Evolutionary conservation across 2,329 filamentous ascomycete genomes (phyloP), one percentile per base, ranked within the genome.

Genomic region (Macroventuria anomochaeta): DNA sequence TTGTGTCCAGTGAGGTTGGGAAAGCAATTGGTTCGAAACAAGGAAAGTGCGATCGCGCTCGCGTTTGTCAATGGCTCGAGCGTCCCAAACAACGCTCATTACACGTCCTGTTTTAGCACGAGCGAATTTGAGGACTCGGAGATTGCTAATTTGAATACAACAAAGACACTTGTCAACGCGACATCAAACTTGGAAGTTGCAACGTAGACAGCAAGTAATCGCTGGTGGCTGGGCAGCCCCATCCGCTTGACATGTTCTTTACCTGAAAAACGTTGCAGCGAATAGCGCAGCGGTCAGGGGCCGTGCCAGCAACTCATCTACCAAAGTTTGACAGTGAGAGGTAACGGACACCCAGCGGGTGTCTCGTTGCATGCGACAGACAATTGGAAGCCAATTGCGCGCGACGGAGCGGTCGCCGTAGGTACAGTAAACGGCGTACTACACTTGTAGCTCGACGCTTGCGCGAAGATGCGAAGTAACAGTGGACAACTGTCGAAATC

Each of bases 271-370:
- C 33, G 39, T 48, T 31, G 51, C 51, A 44, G 32, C 11, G 26
- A 20, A 37, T 33, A 47, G 43, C 26, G 37, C 15, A 37, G 50
- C 43, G 20, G 50, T 15, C 37, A 53, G 11, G 39, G 40, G 39
- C 39, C 51, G 51, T 49, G 51, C 51, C 44, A 40, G 36, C 17
- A 25, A 5, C 34, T 54, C 39, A 49, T 54, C 44, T 44, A 40
- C 40, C 51, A 46, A 26, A 36, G 34, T 46, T 46, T 54, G 44
- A 46, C 44, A 41, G 44, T 54, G 51, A 54, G 44, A 49, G 40
- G 44, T 44, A 49, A 54, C 51, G 51, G 39, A 54, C 39, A 43
- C 44, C n/a, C 39, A 44, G 51, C 39, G 32, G 32, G 25, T 44
- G 43, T 34, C 21, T 28, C 6, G 34, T 54, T 48, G 20, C 33